Base-by-base conservation (phyloP, 2,329 filamentous ascomycete genomes). In the Botrytis fabae region DNA sequence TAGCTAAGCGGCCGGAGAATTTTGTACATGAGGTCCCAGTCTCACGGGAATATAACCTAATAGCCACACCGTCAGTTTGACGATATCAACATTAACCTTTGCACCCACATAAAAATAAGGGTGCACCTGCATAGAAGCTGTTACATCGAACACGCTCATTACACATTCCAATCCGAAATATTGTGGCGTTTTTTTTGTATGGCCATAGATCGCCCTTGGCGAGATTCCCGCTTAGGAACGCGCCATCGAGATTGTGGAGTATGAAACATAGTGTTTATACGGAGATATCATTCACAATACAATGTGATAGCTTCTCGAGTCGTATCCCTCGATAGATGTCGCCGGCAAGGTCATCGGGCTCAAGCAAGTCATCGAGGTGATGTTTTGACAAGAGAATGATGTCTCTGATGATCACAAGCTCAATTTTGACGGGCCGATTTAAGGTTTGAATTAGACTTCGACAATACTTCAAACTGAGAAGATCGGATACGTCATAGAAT, bases 381-480 rank as follows among this genome's bases (percentile, higher is more conserved):
- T 68, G 38, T 68, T 42, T 57, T 7, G n/a, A 57, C 9, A 28
- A 57, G 48, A 68, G 48, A 57, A 38, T 68, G 35, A 42, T 68
- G 25, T 68, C 25, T 68, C 40, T 10, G 16, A 32, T 68, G 65
- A 68, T 68, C 65, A 68, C 65, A 68, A 68, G 65, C 48, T 57
- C 48, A 57, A 44, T 57, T 68, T 68, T 57, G 48, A 32, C 48
- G 65, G 65, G 48, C 65, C 65, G 65, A 68, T 38, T 68, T 6
- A 38, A 28, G 20, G 32, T 40, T 66, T 51, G 64, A 7, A 35
- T 54, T 22, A n/a, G 35, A 57, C 35, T 32, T 57, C 35, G n/a
- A 18, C 18, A 57, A 42, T 3, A 42, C n/a, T 25, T 57, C 22
- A 57, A 42, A 20, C 2, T 54, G 51, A 25, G 40, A 32, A 18